These are phyloP conservation scores for Oryza nivara DNA, from an alignment of 176 grass and related monocot species.

Conservation along the genomic window DNA sequence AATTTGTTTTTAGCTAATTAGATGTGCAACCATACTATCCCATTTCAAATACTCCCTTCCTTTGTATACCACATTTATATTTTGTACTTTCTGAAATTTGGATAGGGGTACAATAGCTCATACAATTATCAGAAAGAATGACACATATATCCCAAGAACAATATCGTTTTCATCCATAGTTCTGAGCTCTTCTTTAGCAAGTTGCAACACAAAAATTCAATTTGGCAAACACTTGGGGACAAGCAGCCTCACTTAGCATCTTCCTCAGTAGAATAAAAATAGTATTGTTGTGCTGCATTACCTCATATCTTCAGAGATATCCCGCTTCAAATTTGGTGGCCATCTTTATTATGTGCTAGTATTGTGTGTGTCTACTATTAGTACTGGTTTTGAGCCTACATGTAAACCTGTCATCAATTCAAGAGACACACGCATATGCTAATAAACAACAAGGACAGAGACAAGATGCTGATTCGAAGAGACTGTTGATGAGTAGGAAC, in stretches of 20 bases:
- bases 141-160: neutral
- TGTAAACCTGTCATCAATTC: conserved; percentile 36
- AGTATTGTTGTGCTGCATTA: neutral
- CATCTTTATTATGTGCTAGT: neutral
- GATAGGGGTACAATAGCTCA: neutral
- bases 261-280: neutral
- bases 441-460: conserved; percentile 26
- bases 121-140: neutral
- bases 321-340: conserved; percentile 28
- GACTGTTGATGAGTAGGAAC: conserved; percentile 24
- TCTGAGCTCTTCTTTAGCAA: neutral
- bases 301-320: conserved; percentile 29
- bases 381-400: conserved; percentile 25
- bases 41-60: neutral
- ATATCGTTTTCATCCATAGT: neutral
- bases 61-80: neutral
- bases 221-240: neutral
- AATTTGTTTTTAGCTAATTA: neutral
- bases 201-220: neutral
- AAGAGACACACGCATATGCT: conserved; percentile 35
- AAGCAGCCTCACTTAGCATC: neutral
- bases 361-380: neutral
- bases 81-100: conserved; percentile 3
- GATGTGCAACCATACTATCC: neutral
- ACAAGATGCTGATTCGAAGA: conserved; percentile 29